Conservation (phyloP, 495 filamentous ascomycete genomes). For the Penicillium longicatenatum region DNA sequence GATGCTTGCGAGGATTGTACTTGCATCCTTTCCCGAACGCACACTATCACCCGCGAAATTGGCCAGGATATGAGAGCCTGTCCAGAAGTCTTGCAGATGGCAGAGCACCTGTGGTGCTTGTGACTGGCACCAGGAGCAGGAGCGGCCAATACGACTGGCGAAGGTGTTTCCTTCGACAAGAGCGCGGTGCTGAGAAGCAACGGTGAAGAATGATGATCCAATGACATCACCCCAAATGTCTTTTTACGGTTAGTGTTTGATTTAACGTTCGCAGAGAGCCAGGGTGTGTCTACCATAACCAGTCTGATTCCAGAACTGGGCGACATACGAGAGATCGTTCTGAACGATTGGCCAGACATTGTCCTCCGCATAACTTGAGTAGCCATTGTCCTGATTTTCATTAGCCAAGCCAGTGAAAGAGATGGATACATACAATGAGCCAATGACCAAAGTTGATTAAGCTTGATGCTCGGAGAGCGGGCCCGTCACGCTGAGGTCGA, state of each 20-base stretch:
- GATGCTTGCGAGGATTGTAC: conserved; percentile 62
- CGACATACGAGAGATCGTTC: conserved; percentile 65
- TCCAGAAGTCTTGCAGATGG: conserved; percentile 49
- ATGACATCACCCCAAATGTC: conserved; percentile 75
- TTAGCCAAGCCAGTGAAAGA: no score
- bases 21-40: conserved; percentile 52
- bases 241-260: conserved; percentile 8
- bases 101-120: conserved; percentile 53
- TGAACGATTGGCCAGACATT: conserved; percentile 55
- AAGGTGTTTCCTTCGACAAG: conserved; percentile 65
- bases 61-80: conserved; percentile 43
- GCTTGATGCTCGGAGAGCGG: conserved; percentile 44
- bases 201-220: conserved; percentile 63
- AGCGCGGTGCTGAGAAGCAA: conserved; percentile 49
- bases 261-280: not conserved
- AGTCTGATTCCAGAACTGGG: conserved; percentile 65
- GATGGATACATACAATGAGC: conserved; percentile 30
- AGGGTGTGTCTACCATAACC: conserved; percentile 47
- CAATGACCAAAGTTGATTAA: conserved; percentile 40
- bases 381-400: conserved; percentile 34
- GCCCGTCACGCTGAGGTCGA: conserved; percentile 63
- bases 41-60: conserved; percentile 44
- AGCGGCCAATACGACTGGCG: conserved; percentile 43
- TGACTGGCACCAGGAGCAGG: conserved; percentile 43
- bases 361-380: conserved; percentile 29